Evolutionary conservation across 2,329 filamentous ascomycete species (phyloP).

Genomic region (Ceratocystiopsis minuta): DNA sequence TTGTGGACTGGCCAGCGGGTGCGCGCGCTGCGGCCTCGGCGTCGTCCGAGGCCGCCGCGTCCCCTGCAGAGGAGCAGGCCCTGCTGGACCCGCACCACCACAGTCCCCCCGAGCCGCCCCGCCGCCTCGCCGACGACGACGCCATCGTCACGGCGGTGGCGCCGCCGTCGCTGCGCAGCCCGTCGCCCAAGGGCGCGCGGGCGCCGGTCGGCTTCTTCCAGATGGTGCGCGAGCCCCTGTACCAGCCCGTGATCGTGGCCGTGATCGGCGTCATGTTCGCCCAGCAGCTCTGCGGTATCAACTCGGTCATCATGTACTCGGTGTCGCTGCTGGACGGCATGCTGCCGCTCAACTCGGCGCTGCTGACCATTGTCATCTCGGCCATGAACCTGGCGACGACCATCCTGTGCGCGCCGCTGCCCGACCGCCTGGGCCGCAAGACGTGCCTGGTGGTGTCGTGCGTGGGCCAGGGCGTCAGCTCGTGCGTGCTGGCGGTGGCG

Average conservation of each 20-base stretch:
- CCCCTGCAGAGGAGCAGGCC: slow-evolving; percentile 44
- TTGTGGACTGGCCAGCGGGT: slow-evolving; percentile 37
- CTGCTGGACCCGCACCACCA: slow-evolving; percentile 31
- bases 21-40: slow-evolving; percentile 17
- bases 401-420: slow-evolving; percentile 60
- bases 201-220: slow-evolving; percentile 39
- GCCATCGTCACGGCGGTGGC: slow-evolving; percentile 9
- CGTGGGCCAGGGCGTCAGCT: slow-evolving; percentile 63
- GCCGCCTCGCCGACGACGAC: slow-evolving; percentile 4
- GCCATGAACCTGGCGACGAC: slow-evolving; percentile 75
- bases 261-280: slow-evolving; percentile 82
- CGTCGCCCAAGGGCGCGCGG: slow-evolving; percentile 9
- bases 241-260: slow-evolving; percentile 59
- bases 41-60: not conserved
- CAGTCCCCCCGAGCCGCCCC: not conserved
- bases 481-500: slow-evolving; percentile 60
- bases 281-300: slow-evolving; percentile 86
- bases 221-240: slow-evolving; percentile 48
- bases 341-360: slow-evolving; percentile 60
- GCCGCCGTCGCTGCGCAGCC: not conserved
- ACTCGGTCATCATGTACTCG: slow-evolving; percentile 97
- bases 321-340: slow-evolving; percentile 72
- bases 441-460: slow-evolving; percentile 68
- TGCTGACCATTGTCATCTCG: slow-evolving; percentile 78
- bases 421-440: slow-evolving; percentile 79